Evolutionary conservation across 352 stramenopile genomes (phyloP), one percentile per base, ranked within the genome.

Genomic region (Globisporangium splendens): DNA sequence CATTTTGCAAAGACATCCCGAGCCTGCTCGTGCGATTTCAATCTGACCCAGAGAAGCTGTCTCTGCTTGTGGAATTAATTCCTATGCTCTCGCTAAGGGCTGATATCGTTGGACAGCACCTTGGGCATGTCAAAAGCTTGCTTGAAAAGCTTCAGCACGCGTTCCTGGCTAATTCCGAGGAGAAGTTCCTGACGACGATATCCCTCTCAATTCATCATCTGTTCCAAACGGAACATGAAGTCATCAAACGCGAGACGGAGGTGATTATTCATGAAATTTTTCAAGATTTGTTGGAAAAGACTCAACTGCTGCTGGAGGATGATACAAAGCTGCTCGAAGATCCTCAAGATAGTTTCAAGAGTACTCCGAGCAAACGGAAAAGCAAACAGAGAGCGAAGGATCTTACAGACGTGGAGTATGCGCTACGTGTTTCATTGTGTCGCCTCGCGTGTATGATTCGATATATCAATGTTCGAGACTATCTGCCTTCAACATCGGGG

Each of bases 1-100:
- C 75, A 31, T 93, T 92, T 44, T 93, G 79, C 67, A 86, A 87
- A 38, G 86, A 94, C 59, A 77, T 96, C 28, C 84, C 86, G 15
- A 85, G 63, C 12, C 62, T 96, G 54, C 77, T 96, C 11, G 62
- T 86, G 41, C 63, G 78, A 24, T 93, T 89, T 38, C 84, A 96
- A 58, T 81, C 85, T 0, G 86, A 96, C 48, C 67, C 75, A 2
- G 83, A 91, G 54, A 96, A 96, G 42, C 51, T 96, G 18, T 75
- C 68, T 3, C 62, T 94, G 44, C 59, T 95, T 28, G 72, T 92
- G 21, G 67, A 93, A 62, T 65, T 94, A 38, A 86, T 94, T 20
- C 83, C 86, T 3, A 77, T 91, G 63, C 53, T 94, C 33, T 70
- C 78, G 1, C 54, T 92, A 49, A 78, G 67, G 18, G 73, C 69